phyloP scores from a whole-genome alignment of 1,284 basidiomycete species.

The Fistulinella cinereoalba region DNA sequence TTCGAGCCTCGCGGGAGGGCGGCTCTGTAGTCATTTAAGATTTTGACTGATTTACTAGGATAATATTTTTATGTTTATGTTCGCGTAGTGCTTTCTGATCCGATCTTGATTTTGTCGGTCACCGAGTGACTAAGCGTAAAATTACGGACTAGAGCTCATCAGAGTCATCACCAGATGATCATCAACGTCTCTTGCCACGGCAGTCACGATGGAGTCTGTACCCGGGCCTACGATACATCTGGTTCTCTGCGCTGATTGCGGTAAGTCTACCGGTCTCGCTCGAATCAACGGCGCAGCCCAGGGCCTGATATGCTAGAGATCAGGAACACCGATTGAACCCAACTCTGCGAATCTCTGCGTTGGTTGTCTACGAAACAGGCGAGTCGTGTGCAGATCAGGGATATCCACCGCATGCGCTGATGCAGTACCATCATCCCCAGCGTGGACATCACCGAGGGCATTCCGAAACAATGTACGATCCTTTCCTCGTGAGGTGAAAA shows the following conservation, averaged over 20 bases:
- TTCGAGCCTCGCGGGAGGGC: slow-evolving; percentile 72
- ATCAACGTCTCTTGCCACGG: neutral
- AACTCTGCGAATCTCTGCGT: slow-evolving; percentile 97
- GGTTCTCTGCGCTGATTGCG: slow-evolving; percentile 81
- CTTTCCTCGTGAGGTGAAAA: neutral
- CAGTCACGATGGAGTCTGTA: slow-evolving; percentile 63
- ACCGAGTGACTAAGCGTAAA: slow-evolving; percentile 20
- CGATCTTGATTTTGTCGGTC: slow-evolving; percentile 2
- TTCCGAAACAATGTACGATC: slow-evolving; percentile 86
- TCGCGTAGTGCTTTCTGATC: no score
- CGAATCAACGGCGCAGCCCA: neutral
- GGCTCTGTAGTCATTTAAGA: no score
- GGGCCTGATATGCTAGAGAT: slow-evolving; percentile 7
- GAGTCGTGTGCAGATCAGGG: slow-evolving; percentile 23
- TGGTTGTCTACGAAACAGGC: slow-evolving; percentile 87
- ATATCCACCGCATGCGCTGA: neutral
- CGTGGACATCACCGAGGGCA: slow-evolving; percentile 97
- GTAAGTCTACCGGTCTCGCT: slow-evolving; percentile 37
- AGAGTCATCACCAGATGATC: neutral
- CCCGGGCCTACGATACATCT: slow-evolving; percentile 69
- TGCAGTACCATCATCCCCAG: slow-evolving; percentile 38
- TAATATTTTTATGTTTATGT: no score
- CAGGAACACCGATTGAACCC: slow-evolving; percentile 90
- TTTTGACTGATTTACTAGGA: no score
- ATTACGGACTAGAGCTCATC: slow-evolving; percentile 6